Base-by-base conservation (phyloP, 2,329 filamentous ascomycete species). In the Colletotrichum australisinense region DNA sequence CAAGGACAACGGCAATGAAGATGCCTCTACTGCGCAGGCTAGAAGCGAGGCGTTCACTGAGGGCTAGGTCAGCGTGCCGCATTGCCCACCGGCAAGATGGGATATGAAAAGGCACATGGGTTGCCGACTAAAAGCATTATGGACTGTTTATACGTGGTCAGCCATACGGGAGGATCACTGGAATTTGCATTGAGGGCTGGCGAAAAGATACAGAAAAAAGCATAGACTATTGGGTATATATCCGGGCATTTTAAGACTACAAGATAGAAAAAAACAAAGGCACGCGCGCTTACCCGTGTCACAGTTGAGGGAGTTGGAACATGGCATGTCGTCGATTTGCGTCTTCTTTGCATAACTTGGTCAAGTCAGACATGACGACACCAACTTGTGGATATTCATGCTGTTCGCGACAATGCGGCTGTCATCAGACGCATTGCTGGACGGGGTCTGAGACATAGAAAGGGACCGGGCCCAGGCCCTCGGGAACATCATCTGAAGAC, bases 31-130 rank as follows among this genome's bases (percentile, higher is more conserved):
- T 30, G 66, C 75, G 32, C 82, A 85, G 75, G 84, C 83, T 63
- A 82, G 83, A 69, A 83, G 78, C 42, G 84, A 86, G 77, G 84
- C 83, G 22, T 86, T 86, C 71, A 80, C 79, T 32, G 81, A 86
- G 32, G 83, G 81, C 58, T 85, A 76, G 77, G 14, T 52, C 26
- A 67, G n/a, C 42, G 14, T 22, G 55, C 16, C 38, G 19, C 28
- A 53, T 56, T 19, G 16, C 35, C n/a, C 16, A 11, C 55, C 24
- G 16, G 26, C 11, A 62, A 59, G 11, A 64, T 30, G 12, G 14
- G 26, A 66, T 52, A 30, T 52, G 24, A 46, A 55, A 62, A 63
- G 24, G 11, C 38, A 62, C n/a, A 26, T 42, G 65, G 69, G 49
- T 58, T 53, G 68, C n/a, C 28, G 24, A 12, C 46, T 35, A 14